These are phyloP conservation scores for Euphorbia schlechtendalii DNA, from an alignment of 441 rosid species.

Conservation along the genomic window DNA sequence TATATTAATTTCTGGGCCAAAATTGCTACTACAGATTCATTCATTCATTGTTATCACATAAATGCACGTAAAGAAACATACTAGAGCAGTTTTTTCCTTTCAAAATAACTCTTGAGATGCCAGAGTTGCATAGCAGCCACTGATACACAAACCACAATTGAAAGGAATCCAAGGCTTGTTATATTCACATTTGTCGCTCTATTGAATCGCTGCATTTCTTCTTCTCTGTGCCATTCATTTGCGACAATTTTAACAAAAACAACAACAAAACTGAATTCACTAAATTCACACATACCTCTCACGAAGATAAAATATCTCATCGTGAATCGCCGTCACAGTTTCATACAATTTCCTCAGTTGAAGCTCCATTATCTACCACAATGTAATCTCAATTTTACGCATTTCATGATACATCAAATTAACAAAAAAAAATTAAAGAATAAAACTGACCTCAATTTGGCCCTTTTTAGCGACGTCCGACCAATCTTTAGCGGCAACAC, in stretches of 20 bases:
- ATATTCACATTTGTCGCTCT: constrained; percentile 55
- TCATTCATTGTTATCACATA: too few species aligned
- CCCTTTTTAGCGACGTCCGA: constrained; percentile 65
- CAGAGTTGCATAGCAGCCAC: constrained; percentile 76
- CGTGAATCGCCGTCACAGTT: constrained; percentile 51
- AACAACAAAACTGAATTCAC: background rate
- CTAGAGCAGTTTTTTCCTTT: constrained; percentile 75
- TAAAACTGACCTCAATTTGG: constrained; percentile 47
- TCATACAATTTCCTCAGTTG: constrained; percentile 68
- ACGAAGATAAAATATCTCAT: constrained; percentile 78
- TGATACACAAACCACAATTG: constrained; percentile 50
- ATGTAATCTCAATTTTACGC: background rate
- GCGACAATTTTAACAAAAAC: background rate
- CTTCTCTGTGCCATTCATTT: constrained; percentile 33
- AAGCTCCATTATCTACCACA: constrained; percentile 49
- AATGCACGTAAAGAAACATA: background rate
- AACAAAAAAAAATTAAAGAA: background rate
- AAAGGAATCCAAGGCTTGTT: constrained; percentile 44
- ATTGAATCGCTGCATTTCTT: constrained; percentile 73
- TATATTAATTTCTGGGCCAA: too few species aligned
- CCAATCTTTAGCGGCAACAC: constrained; percentile 79
- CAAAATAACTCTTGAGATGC: constrained; percentile 83
- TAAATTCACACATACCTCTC: constrained; percentile 55
- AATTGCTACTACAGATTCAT: too few species aligned
- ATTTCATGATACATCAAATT: too few species aligned